Conservation (phyloP, 306 rosid species). For the Betula pendula region DNA sequence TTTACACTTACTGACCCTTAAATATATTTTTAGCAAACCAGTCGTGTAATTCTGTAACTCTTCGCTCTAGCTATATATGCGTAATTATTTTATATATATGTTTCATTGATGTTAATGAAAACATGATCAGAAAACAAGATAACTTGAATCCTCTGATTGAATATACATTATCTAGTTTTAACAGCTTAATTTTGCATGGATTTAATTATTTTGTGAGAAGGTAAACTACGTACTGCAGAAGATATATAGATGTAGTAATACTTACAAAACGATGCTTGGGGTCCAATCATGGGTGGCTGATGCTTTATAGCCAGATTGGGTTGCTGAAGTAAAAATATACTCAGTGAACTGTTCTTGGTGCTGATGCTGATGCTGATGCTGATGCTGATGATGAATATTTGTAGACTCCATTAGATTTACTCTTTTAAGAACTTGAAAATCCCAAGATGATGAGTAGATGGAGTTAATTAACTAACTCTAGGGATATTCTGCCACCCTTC, state of each 20-base stretch:
- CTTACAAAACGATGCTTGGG: slow-evolving; percentile 41
- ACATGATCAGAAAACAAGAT: slow-evolving; percentile 8
- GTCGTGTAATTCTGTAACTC: too few relatives aligned
- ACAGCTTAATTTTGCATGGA: background rate
- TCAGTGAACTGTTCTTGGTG: slow-evolving; percentile 35
- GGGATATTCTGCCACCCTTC: background rate
- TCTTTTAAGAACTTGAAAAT: background rate
- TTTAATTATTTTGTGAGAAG: background rate
- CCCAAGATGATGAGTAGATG: background rate
- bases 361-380: slow-evolving; percentile 34
- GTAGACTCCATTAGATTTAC: slow-evolving; percentile 32
- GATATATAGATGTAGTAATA: background rate
- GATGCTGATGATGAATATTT: slow-evolving; percentile 35
- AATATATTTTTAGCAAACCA: too few relatives aligned
- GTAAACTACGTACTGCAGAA: background rate
- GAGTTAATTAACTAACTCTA: background rate
- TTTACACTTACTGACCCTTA: background rate
- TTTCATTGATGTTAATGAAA: background rate
- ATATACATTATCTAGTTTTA: background rate
- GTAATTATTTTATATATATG: background rate
- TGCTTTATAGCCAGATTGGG: slow-evolving; percentile 6
- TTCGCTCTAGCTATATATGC: background rate
- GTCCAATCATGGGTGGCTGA: slow-evolving; percentile 21
- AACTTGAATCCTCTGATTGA: background rate
- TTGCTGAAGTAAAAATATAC: slow-evolving; percentile 20